These are phyloP conservation scores for Cnidoscolus chayamansa DNA, from an alignment of 441 rosid species.

Conservation along the genomic window DNA sequence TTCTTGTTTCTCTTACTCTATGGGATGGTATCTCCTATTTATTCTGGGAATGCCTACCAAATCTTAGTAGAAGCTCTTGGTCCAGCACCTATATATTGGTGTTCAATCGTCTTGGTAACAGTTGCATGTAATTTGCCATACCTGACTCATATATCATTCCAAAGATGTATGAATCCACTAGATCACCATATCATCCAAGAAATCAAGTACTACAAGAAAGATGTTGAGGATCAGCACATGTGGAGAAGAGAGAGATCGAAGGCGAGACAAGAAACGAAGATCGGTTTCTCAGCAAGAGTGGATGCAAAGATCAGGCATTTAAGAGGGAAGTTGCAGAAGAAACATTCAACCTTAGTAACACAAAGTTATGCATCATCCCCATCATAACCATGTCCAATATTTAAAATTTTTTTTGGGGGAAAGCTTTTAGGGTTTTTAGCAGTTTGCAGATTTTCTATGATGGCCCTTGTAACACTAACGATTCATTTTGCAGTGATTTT, in stretches of 20 bases:
- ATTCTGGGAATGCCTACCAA: conserved; percentile 64
- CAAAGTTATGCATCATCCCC: conserved; percentile 36
- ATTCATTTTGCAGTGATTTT: conserved; percentile 23
- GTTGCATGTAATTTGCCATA: conserved; percentile 70
- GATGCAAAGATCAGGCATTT: conserved; percentile 90
- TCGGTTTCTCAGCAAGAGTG: conserved; percentile 83
- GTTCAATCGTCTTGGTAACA: conserved; percentile 64
- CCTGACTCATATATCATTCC: conserved; percentile 71
- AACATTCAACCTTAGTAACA: conserved; percentile 37
- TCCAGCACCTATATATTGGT: conserved; percentile 86
- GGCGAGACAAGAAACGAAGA: conserved; percentile 95
- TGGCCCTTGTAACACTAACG: conserved; percentile 1
- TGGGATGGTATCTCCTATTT: conserved; percentile 71
- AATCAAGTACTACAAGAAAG: conserved; percentile 82
- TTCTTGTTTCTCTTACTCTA: conserved; percentile 75
- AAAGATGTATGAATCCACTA: conserved; percentile 79
- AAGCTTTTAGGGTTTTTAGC: conserved; percentile 21
- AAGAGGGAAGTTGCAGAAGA: conserved; percentile 70
- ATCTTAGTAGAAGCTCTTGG: conserved; percentile 83
- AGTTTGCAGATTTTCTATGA: conserved; percentile 18
- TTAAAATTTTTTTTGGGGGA: conserved; percentile 9
- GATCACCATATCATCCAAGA: conserved; percentile 99
- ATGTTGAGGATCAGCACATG: conserved; percentile 73
- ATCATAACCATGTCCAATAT: conserved; percentile 27
- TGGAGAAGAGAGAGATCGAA: conserved; percentile 86